Evolutionary conservation across 768 basidiomycete genomes (phyloP).

Genomic region (Leccinum boreale): DNA sequence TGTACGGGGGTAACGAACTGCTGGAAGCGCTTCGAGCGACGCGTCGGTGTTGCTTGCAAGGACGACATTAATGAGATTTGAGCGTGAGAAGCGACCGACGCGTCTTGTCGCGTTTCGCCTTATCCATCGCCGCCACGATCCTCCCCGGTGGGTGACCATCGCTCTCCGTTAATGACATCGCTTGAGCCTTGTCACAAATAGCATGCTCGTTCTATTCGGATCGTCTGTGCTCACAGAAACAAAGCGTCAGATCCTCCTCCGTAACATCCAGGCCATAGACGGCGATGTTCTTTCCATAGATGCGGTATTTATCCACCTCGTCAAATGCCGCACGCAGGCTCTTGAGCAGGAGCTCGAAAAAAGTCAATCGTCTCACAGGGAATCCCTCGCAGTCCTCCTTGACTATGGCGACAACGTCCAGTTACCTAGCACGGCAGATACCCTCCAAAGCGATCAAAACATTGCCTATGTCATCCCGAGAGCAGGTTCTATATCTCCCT

Average conservation of each 20-base stretch:
- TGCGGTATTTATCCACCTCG: conserved; percentile 82
- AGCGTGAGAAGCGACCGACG: not conserved
- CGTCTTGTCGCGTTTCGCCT: not conserved
- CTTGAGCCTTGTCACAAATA: conserved; percentile 7
- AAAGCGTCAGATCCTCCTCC: conserved; percentile 66
- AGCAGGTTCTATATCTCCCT: conserved; percentile 91
- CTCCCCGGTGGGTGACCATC: conserved; percentile 15
- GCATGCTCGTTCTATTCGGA: conserved; percentile 81
- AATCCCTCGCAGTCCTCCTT: conserved; percentile 67
- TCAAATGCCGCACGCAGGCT: conserved; percentile 53
- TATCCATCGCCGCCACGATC: conserved; percentile 5
- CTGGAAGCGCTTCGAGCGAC: conserved; percentile 37
- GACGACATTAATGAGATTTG: conserved; percentile 4
- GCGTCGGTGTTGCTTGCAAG: conserved; percentile 28
- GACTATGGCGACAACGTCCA: conserved; percentile 79
- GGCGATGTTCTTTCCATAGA: conserved; percentile 67
- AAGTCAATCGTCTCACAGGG: conserved; percentile 41
- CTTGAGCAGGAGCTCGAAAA: conserved; percentile 48
- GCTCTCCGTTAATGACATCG: not conserved
- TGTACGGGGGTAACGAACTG: conserved; percentile 30
- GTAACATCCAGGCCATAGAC: conserved; percentile 49
- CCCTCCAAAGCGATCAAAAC: conserved; percentile 34
- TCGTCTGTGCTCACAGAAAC: conserved; percentile 70
- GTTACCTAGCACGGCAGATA: conserved; percentile 40
- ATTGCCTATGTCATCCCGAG: conserved; percentile 77